Percentiles rank a stretch among this genome's conserved stretches.
Conservation (phyloP, 768 basidiomycete genomes). For the Pholiota molesta region DNA sequence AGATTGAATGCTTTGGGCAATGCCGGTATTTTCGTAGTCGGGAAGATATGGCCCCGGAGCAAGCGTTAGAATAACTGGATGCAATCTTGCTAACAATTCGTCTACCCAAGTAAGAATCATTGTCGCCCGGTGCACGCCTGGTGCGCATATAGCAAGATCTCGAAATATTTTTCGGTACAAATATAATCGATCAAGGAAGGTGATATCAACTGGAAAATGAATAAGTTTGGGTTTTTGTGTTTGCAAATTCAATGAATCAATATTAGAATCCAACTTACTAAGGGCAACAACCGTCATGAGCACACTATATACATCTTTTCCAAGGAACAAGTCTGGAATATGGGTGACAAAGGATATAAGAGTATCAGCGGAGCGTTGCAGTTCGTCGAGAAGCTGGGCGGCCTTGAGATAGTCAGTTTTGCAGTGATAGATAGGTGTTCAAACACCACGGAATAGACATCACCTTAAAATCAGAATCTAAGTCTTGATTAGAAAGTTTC, state of each 20-base stretch:
- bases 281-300: constrained; percentile 10
- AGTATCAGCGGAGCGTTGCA: constrained; percentile 11
- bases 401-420: background rate
- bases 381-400: background rate
- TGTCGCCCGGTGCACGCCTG: constrained; percentile 18
- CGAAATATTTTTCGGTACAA: constrained; percentile 54
- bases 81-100: constrained; percentile 55
- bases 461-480: background rate
- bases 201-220: constrained; percentile 14
- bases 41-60: constrained; percentile 14
- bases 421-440: background rate
- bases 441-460: background rate
- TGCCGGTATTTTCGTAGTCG: background rate
- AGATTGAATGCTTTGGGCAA: constrained; percentile 28
- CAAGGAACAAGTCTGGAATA: background rate
- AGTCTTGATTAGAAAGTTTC: constrained; percentile 7
- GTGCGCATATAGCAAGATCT: constrained; percentile 34
- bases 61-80: constrained; percentile 32
- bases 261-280: constrained; percentile 1
- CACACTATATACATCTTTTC: background rate
- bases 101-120: constrained; percentile 70
- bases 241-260: background rate
- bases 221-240: background rate
- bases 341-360: constrained; percentile 17
- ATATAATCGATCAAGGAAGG: constrained; percentile 43